These are phyloP conservation scores for Neocatenulostroma microsporum DNA, from an alignment of 2,329 filamentous ascomycete species.

Conservation along the genomic window DNA sequence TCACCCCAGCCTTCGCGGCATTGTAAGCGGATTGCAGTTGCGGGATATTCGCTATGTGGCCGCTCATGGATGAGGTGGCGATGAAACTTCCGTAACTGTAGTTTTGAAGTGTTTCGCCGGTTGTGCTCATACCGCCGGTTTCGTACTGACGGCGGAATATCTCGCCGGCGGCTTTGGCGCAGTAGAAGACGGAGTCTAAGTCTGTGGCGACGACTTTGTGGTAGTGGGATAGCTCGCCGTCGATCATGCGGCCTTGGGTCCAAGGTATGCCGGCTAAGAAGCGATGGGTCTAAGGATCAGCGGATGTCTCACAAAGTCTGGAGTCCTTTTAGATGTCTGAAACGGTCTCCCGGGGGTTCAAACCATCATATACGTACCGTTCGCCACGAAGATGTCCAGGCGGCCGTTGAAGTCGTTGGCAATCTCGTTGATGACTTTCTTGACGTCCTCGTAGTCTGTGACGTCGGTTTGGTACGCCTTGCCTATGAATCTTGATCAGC, in stretches of 20 bases:
- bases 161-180: slow-evolving; percentile 59
- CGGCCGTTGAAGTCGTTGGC: slow-evolving; percentile 62
- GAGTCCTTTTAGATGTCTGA: no score
- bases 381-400: slow-evolving; percentile 71
- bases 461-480: slow-evolving; percentile 46
- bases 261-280: slow-evolving; percentile 68
- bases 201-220: slow-evolving; percentile 62
- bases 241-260: slow-evolving; percentile 60
- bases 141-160: slow-evolving; percentile 65
- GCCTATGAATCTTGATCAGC: no score
- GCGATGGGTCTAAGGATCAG: no score
- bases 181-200: slow-evolving; percentile 71
- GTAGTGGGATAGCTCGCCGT: slow-evolving; percentile 58
- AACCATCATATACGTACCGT: no score
- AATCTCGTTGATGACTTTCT: slow-evolving; percentile 35
- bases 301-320: no score
- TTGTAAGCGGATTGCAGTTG: slow-evolving; percentile 58
- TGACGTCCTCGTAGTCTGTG: slow-evolving; percentile 35
- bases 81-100: slow-evolving; percentile 45
- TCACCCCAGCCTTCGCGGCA: slow-evolving; percentile 31
- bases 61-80: slow-evolving; percentile 70
- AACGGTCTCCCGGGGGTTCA: no score
- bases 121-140: slow-evolving; percentile 48
- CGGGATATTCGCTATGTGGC: slow-evolving; percentile 69
- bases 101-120: slow-evolving; percentile 33